A percentile compares a stretch with the other conserved stretches of the same genome.
These are phyloP conservation scores for Penicillium sp. DNA, from an alignment of 2,329 filamentous ascomycete species.

Conservation along the genomic window DNA sequence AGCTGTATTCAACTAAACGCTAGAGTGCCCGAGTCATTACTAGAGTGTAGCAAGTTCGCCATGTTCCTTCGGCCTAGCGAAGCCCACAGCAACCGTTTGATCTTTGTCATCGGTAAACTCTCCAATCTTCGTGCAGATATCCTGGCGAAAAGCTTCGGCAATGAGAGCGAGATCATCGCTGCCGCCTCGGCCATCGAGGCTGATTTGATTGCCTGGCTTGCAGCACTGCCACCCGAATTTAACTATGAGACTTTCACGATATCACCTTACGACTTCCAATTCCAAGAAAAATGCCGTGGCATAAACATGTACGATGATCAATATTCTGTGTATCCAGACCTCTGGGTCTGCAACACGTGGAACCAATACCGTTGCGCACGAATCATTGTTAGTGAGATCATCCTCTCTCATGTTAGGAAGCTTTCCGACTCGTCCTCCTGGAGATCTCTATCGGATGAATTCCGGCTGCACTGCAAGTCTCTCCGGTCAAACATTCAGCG, in stretches of 20 bases:
- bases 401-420: conserved; percentile 34
- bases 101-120: conserved; percentile 27
- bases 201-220: conserved; percentile 32
- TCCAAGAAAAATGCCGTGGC: conserved; percentile 29
- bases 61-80: conserved; percentile 28
- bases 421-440: conserved; percentile 22
- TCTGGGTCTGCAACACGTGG: conserved; percentile 54
- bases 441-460: conserved; percentile 25
- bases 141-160: conserved; percentile 19
- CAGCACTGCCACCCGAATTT: conserved; percentile 25
- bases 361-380: conserved; percentile 57
- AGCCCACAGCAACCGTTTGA: conserved; percentile 28
- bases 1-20: conserved; percentile 33
- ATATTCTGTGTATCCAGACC: conserved; percentile 53
- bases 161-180: conserved; percentile 29
- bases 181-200: conserved; percentile 32
- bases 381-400: conserved; percentile 50
- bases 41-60: conserved; percentile 29
- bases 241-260: conserved; percentile 25
- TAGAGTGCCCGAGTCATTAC: conserved; percentile 29
- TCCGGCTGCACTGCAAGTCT: conserved; percentile 28
- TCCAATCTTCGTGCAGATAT: conserved; percentile 35
- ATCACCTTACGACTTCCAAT: conserved; percentile 31
- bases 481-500: conserved; percentile 26
- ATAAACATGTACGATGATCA: conserved; percentile 43